Base-by-base conservation (phyloP, 352 stramenopile genomes). In the Pythium aphanidermatum region DNA sequence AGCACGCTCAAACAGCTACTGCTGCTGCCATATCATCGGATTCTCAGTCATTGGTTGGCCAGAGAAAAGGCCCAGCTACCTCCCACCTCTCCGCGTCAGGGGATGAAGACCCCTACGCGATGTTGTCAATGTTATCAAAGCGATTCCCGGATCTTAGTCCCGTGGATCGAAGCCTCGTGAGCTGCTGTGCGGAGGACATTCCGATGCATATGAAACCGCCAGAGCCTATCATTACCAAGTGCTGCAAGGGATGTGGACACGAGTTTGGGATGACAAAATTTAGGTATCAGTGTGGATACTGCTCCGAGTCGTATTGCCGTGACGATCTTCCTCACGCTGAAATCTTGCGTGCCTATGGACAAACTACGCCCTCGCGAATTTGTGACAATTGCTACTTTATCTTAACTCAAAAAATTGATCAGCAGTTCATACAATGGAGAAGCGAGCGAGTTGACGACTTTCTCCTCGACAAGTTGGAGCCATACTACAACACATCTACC, bases 261-360 rank as follows among this genome's bases (percentile, higher is more conserved):
- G 68, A 85, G 39, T 94, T 94, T 47, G 78, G 79, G 9, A 66
- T 94, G 51, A 87, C 74, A 5, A 89, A 88, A 55, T 94, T 91
- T 24, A 68, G 78, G 0, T 94, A 92, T 40, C 65, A 85, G 39
- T 94, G 79, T 44, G 80, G 82, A 1, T 91, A 92, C 57, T 92
- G 82, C 50, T 74, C 58, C 13, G 75, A 89, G 37, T 83, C 77
- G 8, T 92, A 83, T 20, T 94, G 82, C 25, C 73, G 77, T 14
- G 75, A 89, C 38, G 57, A 91, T 45, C 50, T 94, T 12, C 70
- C 73, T 4, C 58, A 80, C 14, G 57, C 68, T 0, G 70, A 77
- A 3, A 71, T 70, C 16, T 53, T 94, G 16, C 74, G 77, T 8
- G 77, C 78, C 9, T 91, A 83, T 46, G 78, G 79, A 2, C 72